Evolutionary conservation across 306 rosid species (phyloP).

Genomic region (Dryas alaskensis): DNA sequence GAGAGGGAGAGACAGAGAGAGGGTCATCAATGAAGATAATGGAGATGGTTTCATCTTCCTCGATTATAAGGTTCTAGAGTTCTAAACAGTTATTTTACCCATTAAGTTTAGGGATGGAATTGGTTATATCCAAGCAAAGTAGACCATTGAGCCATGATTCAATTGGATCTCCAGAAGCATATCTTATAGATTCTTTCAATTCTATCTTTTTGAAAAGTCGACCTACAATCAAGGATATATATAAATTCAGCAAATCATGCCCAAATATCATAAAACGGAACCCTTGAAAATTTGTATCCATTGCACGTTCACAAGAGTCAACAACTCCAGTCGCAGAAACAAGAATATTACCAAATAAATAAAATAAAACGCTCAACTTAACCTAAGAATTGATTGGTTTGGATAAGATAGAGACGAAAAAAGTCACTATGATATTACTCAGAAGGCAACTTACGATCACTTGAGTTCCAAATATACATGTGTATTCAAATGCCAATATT

Average conservation of each 20-base stretch:
- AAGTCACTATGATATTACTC: not conserved
- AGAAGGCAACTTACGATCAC: not conserved
- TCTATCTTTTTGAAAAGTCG: slow-evolving; percentile 78
- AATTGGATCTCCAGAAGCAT: slow-evolving; percentile 86
- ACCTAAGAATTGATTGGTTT: not conserved
- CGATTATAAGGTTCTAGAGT: not conserved
- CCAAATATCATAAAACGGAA: not conserved
- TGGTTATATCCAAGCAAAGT: slow-evolving; percentile 85
- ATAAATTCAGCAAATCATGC: slow-evolving; percentile 26
- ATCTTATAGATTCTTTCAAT: slow-evolving; percentile 85
- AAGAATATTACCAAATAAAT: not conserved
- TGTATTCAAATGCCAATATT: not conserved
- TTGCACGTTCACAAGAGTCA: not conserved
- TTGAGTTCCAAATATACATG: not conserved
- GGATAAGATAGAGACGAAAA: not conserved
- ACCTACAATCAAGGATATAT: slow-evolving; percentile 45
- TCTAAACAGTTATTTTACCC: slow-evolving; percentile 45
- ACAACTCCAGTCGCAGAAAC: not conserved
- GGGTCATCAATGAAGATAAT: slow-evolving; percentile 18
- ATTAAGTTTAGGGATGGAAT: slow-evolving; percentile 65
- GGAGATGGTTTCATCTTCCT: slow-evolving; percentile 21
- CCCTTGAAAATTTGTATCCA: not conserved
- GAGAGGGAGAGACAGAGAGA: slow-evolving; percentile 9
- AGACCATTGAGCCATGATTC: slow-evolving; percentile 85
- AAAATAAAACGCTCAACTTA: not conserved